Evolutionary conservation across 345 rosid species (phyloP), one percentile per base, ranked within the genome.

Genomic region (Camelina sativa): DNA sequence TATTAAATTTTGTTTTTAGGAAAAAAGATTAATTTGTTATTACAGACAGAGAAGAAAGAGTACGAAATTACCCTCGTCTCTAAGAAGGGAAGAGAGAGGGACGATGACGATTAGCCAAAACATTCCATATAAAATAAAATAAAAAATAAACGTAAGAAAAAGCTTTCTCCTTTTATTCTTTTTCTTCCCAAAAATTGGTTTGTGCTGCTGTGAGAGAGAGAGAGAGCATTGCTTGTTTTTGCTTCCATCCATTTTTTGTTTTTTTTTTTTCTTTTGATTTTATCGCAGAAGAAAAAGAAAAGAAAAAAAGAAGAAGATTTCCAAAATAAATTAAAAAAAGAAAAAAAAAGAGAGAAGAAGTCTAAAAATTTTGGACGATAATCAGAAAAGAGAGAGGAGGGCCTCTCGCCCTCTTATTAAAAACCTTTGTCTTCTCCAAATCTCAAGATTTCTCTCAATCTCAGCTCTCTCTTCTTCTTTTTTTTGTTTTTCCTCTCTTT

Each of bases 331-430:
- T 25, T 25, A 6, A 34, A 6, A 34, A 34, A 6, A 34, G 2
- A 34, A 9, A 37, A 75, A 75, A 56, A 53, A 70, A 64, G 59
- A 65, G 60, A 58, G 30, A 4, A 28, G 30, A 28, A 28, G 30
- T 28, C 72, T 58, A 37, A 58, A 41, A 66, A 30, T 11, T 56
- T 55, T 67, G 70, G 65, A 54, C 52, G 77, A 46, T 65, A 65
- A 65, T 51, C 38, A 30, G 46, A 66, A 51, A n/a, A 34, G 20
- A 77, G n/a, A 74, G 8, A 67, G 63, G 85, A 82, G 90, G 89
- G 84, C 82, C 80, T 83, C 85, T 81, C 74, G 78, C 85, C 84
- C 88, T 82, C 84, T 80, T 78, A 22, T 71, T 71, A 56, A 65
- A 46, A 65, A 47, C 64, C 30, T 28, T n/a, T 48, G 28, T 19